Evolutionary conservation across 176 grass and related monocot species (phyloP), one percentile per base, ranked within the genome.

Genomic region (Poa annua): DNA sequence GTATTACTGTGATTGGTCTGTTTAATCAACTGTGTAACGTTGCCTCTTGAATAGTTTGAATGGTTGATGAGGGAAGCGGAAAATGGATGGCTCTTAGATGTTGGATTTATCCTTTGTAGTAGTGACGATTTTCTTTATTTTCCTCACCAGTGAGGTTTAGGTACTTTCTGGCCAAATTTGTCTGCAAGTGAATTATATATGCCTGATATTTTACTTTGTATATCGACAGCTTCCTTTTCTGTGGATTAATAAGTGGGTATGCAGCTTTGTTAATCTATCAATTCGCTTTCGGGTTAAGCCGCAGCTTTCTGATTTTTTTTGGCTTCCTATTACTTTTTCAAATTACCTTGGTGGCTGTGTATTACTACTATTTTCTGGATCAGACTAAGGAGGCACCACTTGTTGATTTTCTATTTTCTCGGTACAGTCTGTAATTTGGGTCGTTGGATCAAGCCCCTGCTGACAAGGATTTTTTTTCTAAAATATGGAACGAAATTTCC

Each of bases 91-190:
- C 3, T 25, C 50, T 55, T 56, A 53, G 75, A 61, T 61, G 55
- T 77, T 61, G 36, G 20, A 22, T 22, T 16, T 78, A 47, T 26
- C 75, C 53, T 7, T 35, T 24, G 53, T 38, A 19, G 8, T 25
- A 42, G n/a, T 14, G 34, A 59, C 53, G 41, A 59, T 77, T 77
- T 77, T 56, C 16, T 22, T 76, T 66, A 10, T 4, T 26, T 77
- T 57, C 35, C 1, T 14, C 12, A 22, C 52, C 15, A 56, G 33
- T 76, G 50, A 20, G 8, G 74, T 57, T 39, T 55, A 57, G 52
- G 55, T 38, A 56, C 36, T 76, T 76, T 76, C 19, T 38, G 11
- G 51, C 36, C 47, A 21, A 10, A 75, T 48, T 32, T 34, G 32
- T 19, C 26, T 20, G 10, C 26, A 12, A 20, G 71, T 53, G 74